Evolutionary conservation across 2,329 filamentous ascomycete species (phyloP), one percentile per base, ranked within the genome.

Genomic region (Plectosphaerella sp.): DNA sequence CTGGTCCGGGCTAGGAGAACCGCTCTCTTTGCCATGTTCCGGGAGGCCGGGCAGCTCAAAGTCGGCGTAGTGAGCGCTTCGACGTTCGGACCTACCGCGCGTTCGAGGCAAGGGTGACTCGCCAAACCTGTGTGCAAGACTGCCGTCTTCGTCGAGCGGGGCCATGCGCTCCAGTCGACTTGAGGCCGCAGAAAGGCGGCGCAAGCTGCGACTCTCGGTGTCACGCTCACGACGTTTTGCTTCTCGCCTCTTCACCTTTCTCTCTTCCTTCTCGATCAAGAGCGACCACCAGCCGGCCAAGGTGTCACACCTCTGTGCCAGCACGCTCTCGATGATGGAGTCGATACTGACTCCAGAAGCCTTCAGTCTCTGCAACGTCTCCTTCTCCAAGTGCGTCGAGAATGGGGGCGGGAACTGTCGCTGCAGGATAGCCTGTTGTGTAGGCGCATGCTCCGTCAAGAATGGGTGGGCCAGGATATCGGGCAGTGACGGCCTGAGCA

Each of bases 251-350:
- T 74, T 80, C 58, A 92, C 86, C 68, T 99, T 99, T 9, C 91
- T 84, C 65, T 91, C 84, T 65, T 99, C 94, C 67, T 97, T 99
- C 64, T 97, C 94, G 10, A 97, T 84, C 39, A 99, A 73, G 25
- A 99, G 71, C 3, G 90, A 89, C 94, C 94, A 99, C 94, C 94
- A 99, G 6, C 94, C 94, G 48, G 91, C 90, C 47, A 99, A 74
- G 6, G 87, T 82, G 69, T 99, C 93, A 64, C 94, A 97, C 58
- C 90, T 82, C 66, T 96, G 91, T 4, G 91, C 84, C 36, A 96
- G 71, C 3, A 99, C 94, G 61, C 94, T 95, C 66, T 97, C 93
- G 57, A 97, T 93, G 8, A 99, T 90, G 55, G 88, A 82, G 65
- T 99, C 94, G 53, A 96, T 94, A 63, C 97, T 89, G 22, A 97